Evolutionary conservation across 768 basidiomycete genomes (phyloP), one percentile per base, ranked within the genome.

Genomic region (Suillus brevipes): DNA sequence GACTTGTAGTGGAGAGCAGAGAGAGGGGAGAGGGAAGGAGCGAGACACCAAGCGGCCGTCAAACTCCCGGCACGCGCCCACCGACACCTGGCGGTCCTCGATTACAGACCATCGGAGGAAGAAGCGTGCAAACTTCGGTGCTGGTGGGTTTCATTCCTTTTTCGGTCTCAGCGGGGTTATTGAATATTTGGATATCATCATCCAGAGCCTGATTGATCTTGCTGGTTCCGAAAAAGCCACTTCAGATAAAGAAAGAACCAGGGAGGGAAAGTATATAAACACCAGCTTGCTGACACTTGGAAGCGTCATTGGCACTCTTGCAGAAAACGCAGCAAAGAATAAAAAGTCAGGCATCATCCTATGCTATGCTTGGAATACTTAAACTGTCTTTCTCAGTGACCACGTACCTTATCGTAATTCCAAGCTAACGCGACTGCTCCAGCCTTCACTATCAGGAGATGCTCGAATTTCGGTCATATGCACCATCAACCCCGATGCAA

Each of bases 221-320:
- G 97, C 97, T 59, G 97, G 97, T 4, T 97, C 95, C 0, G 97
- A 99, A 74, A 94, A 90, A 74, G 97, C 96, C 0, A 98, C 96
- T 0, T 92, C 91, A 1, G 94, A 96, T 76, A 97, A 96, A 75
- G 95, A 98, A 64, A 82, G 97, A 53, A 95, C 95, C n/a, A 85
- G 91, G 53, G 97, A 99, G 76, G 97, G 97, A 14, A 94, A 92
- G 73, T 97, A 95, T 73, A 99, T 99, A 78, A 99, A 99, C 72
- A 93, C 91, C 63, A 97, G 94, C 74, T 81, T 99, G 65, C 84
- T 99, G 49, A 97, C 96, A 6, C 87, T 99, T 12, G 95, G 96
- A 34, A 89, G 89, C 3, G 96, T 98, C 66, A 99, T 99, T 68
- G 87, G 87, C 2, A 98, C 95, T 18, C 82, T 98, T 1, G 92